Base-by-base conservation (phyloP, 768 basidiomycete species). In the Lactarius akahatsu region DNA sequence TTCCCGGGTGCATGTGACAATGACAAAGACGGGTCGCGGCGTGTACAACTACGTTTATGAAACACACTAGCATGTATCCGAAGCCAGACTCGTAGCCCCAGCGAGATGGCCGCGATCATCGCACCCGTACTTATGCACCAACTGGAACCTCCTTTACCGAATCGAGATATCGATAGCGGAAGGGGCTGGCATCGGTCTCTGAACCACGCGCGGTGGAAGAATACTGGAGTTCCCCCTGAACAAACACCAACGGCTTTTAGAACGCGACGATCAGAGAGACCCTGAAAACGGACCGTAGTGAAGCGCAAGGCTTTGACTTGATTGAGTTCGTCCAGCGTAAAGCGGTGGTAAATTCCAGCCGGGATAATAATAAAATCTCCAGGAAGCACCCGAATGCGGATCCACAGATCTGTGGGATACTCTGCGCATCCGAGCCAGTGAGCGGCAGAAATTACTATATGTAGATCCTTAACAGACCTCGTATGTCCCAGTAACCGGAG, bases 341-440 rank as follows among this genome's bases (percentile, higher is more conserved):
- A 98, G 45, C 95, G 89, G 78, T 98, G 96, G 76, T 95, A 97
- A 71, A 96, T 94, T 0, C 94, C 94, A 20, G 91, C 85, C 0
- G 96, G 96, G 54, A 98, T 77, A 61, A 97, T 86, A 61, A 97
- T 77, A 57, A 98, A 82, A 74, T 97, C 96, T 2, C 94, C 92
- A 4, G 88, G 83, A 11, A 80, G 80, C 18, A 96, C 80, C 4
- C 85, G 85, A 52, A 94, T 79, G 63, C 95, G 85, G 70, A 97
- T 89, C 96, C 96, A 97, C 7, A 77, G 77, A 66, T 93, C 84
- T 1, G 84, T 80, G 0, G 84, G 80, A 10, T 83, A 78, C 74
- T 92, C 90, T 92, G 73, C 23, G 26, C 6, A 30, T 30, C n/a
- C 34, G 23, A 40, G 9, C 4, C 30, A 23, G 45, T 47, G 20